A percentile compares a stretch with the other conserved stretches of the same genome.
These are phyloP conservation scores for Acorus calamus DNA, from an alignment of 106 monocot genomes.

Conservation along the genomic window DNA sequence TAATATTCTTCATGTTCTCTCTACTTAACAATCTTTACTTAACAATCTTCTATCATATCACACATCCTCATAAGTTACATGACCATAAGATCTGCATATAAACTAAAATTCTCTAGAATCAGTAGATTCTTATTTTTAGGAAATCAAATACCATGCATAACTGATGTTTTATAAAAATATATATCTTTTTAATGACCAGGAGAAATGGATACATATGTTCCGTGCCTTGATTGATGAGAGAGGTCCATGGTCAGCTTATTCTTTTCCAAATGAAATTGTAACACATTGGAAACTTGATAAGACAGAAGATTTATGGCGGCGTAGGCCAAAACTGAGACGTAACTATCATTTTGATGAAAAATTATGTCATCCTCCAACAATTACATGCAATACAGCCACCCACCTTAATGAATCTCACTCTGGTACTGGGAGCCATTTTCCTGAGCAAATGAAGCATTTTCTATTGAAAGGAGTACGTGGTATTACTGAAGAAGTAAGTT, in stretches of 20 bases:
- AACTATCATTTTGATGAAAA: slow-evolving; percentile 88
- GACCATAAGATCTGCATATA: no score
- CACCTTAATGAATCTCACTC: slow-evolving; percentile 12
- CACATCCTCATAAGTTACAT: no score
- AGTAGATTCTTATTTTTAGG: no score
- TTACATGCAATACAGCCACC: slow-evolving; percentile 22
- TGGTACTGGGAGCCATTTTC: slow-evolving; percentile 19
- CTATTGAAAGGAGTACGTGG: slow-evolving; percentile 76
- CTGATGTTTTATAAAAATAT: no score
- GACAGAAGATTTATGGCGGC: slow-evolving; percentile 77
- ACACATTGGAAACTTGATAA: slow-evolving; percentile 96
- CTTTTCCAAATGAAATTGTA: slow-evolving; percentile 57
- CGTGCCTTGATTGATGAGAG: slow-evolving; percentile 88
- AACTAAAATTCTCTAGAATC: no score
- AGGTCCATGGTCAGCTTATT: slow-evolving; percentile 90
- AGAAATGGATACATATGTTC: slow-evolving; percentile 87
- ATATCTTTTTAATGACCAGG: slow-evolving; percentile 20
- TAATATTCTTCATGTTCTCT: slow-evolving; percentile 3
- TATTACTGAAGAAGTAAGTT: slow-evolving; percentile 42
- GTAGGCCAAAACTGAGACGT: slow-evolving; percentile 72
- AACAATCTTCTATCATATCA: no score
- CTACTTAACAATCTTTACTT: neutral
- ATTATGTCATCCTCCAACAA: slow-evolving; percentile 67
- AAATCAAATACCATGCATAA: no score
- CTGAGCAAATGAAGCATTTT: slow-evolving; percentile 85